Percentiles rank a stretch among this genome's conserved stretches.
These are phyloP conservation scores for Triticum urartu DNA, from an alignment of 176 grass and related monocot species.

Conservation along the genomic window DNA sequence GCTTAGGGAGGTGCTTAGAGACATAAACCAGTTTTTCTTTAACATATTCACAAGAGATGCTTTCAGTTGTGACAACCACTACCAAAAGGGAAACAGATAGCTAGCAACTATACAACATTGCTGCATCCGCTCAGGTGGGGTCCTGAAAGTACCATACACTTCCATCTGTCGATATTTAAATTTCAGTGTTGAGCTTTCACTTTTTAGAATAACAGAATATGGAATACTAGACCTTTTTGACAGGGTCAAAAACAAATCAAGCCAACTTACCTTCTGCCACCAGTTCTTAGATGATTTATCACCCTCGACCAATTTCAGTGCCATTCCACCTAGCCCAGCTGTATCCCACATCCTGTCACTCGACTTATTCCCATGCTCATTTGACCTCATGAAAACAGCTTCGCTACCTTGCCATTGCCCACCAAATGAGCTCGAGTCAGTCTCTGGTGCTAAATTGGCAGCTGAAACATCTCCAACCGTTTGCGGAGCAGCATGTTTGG, in stretches of 20 bases:
- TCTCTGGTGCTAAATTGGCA: neutral
- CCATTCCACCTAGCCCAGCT: slow-evolving; percentile 60
- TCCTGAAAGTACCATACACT: slow-evolving; percentile 12
- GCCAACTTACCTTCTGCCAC: slow-evolving; percentile 76
- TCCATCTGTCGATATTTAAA: neutral
- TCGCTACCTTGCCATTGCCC: slow-evolving; percentile 80
- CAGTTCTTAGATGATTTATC: slow-evolving; percentile 82
- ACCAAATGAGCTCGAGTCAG: slow-evolving; percentile 44
- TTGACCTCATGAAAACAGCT: slow-evolving; percentile 74
- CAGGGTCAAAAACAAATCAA: slow-evolving; percentile 8
- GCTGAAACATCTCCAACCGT: neutral
- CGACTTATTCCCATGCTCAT: slow-evolving; percentile 63
- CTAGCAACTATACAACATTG: neutral
- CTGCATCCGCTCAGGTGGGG: neutral
- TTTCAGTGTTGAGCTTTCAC: neutral
- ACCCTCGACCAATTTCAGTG: slow-evolving; percentile 71
- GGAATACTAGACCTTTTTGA: slow-evolving; percentile 1
- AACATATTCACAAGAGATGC: neutral
- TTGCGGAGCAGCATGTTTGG: slow-evolving; percentile 13
- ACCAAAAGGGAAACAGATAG: slow-evolving; percentile 13
- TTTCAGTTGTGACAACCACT: slow-evolving; percentile 11
- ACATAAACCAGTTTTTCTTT: too few species aligned
- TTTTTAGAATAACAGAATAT: neutral
- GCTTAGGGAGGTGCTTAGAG: too few species aligned
- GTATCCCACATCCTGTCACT: slow-evolving; percentile 57